Percentiles rank a stretch among this genome's conserved stretches.
These are phyloP conservation scores for Fusarium subglutinans DNA, from an alignment of 2,329 filamentous ascomycete species.

Conservation along the genomic window DNA sequence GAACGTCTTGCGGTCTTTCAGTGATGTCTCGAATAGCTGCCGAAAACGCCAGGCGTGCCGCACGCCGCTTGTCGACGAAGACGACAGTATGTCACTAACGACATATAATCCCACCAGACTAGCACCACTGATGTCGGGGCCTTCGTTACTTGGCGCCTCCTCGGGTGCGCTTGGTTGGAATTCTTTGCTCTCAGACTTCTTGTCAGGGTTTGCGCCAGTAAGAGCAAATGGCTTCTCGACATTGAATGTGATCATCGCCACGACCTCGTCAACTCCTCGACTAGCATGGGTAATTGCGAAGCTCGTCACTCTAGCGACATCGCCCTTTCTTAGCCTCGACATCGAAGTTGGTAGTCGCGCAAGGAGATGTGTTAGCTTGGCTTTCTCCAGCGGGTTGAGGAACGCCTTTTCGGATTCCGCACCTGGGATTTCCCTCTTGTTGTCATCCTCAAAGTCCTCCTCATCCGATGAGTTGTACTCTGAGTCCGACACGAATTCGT, in stretches of 20 bases:
- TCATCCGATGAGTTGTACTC: conserved; percentile 91
- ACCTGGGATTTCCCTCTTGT: conserved; percentile 57
- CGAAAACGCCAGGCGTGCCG: conserved; percentile 89
- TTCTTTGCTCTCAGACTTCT: conserved; percentile 51
- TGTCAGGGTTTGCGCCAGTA: conserved; percentile 73
- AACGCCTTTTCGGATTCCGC: conserved; percentile 67
- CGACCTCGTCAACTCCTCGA: conserved; percentile 86
- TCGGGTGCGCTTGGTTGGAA: conserved; percentile 45
- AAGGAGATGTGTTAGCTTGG: conserved; percentile 85
- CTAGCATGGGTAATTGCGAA: conserved; percentile 92
- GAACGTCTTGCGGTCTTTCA: conserved; percentile 76
- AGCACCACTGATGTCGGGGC: conserved; percentile 72
- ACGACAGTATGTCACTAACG: conserved; percentile 79
- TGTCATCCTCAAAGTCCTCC: conserved; percentile 74
- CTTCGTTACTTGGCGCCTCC: conserved; percentile 53
- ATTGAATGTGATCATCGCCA: conserved; percentile 87
- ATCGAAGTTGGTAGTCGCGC: conserved; percentile 81
- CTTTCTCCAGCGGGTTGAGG: conserved; percentile 83
- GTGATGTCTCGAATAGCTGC: conserved; percentile 77
- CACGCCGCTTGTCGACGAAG: conserved; percentile 78
- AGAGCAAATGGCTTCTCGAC: conserved; percentile 79
- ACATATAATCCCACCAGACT: conserved; percentile 86
- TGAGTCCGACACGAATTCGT: conserved; percentile 83
- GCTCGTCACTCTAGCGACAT: conserved; percentile 84
- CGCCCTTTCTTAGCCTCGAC: conserved; percentile 79